A percentile compares a stretch with the other conserved stretches of the same genome.
These are phyloP conservation scores for Cystobasidiaceae sp. DNA, from an alignment of 1,284 basidiomycete genomes.

Conservation along the genomic window DNA sequence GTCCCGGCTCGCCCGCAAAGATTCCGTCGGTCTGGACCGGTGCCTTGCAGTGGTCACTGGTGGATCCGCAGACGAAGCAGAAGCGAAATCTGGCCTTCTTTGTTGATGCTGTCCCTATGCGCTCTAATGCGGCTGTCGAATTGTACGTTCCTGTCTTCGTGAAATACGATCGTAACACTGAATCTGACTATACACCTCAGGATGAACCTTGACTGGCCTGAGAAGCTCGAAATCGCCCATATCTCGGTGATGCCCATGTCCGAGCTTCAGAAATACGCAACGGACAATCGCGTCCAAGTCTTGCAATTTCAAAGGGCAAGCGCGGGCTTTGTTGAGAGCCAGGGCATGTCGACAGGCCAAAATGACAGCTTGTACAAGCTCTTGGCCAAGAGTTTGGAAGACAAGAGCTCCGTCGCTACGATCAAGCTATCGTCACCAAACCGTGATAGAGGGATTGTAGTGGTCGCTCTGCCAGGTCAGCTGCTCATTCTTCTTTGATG, in stretches of 20 bases:
- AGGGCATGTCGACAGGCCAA: constrained; percentile 11
- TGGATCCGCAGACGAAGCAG: constrained; percentile 21
- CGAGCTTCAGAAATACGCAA: constrained; percentile 25
- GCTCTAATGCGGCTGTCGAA: constrained; percentile 18
- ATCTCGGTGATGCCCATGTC: constrained; percentile 25
- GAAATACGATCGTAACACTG: background rate
- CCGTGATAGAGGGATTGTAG: constrained; percentile 20
- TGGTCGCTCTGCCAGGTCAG: constrained; percentile 25
- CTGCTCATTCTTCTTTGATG: background rate
- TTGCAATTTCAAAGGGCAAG: constrained; percentile 8
- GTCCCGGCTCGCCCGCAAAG: background rate
- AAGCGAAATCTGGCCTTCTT: constrained; percentile 26
- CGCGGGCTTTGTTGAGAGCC: background rate
- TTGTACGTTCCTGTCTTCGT: background rate
- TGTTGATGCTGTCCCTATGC: constrained; percentile 25
- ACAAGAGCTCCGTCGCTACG: constrained; percentile 18
- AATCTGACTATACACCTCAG: background rate
- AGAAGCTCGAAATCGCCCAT: constrained; percentile 10
- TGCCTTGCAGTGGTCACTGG: constrained; percentile 14
- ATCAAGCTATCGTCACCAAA: constrained; percentile 4
- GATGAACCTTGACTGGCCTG: constrained; percentile 22
- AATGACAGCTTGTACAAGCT: constrained; percentile 28
- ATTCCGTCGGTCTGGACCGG: constrained; percentile 14
- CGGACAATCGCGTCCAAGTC: constrained; percentile 21
- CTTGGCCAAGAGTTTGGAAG: constrained; percentile 27